Conservation (phyloP, 2,329 filamentous ascomycete genomes). For the Sclerotinia borealis region DNA sequence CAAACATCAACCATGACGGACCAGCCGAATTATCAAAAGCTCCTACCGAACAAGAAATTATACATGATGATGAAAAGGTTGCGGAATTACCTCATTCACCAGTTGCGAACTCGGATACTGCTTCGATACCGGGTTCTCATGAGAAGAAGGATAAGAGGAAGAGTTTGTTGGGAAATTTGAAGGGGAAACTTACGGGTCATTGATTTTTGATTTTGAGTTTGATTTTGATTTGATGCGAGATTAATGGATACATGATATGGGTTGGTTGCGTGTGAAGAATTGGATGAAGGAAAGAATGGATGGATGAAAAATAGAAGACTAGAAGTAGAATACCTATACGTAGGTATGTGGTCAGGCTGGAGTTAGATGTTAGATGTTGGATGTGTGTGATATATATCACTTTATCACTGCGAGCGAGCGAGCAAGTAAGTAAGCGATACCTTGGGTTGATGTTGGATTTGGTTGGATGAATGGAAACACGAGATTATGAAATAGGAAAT, state of each 20-base stretch:
- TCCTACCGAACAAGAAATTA: conserved; percentile 1
- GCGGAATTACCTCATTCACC: not conserved
- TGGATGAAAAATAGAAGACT: not conserved
- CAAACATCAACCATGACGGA: not conserved
- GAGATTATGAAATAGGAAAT: too few relatives aligned
- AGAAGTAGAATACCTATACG: not conserved
- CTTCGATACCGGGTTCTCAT: not conserved
- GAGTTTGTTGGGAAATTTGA: not conserved
- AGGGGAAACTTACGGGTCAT: conserved; percentile 8
- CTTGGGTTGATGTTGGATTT: too few relatives aligned
- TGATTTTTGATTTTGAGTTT: not conserved
- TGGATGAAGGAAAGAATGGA: not conserved
- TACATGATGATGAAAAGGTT: not conserved
- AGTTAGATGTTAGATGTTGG: not conserved
- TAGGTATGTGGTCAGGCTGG: not conserved
- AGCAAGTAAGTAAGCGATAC: not conserved
- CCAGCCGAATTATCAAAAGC: conserved; percentile 5
- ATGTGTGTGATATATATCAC: not conserved
- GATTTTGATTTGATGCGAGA: not conserved
- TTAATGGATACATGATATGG: not conserved
- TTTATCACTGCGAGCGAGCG: too few relatives aligned
- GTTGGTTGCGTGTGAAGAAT: not conserved
- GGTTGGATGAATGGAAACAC: too few relatives aligned
- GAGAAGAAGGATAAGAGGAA: not conserved
- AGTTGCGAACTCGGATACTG: not conserved